Evolutionary conservation across 306 rosid species (phyloP).

Genomic region (Cucumis cinereus): DNA sequence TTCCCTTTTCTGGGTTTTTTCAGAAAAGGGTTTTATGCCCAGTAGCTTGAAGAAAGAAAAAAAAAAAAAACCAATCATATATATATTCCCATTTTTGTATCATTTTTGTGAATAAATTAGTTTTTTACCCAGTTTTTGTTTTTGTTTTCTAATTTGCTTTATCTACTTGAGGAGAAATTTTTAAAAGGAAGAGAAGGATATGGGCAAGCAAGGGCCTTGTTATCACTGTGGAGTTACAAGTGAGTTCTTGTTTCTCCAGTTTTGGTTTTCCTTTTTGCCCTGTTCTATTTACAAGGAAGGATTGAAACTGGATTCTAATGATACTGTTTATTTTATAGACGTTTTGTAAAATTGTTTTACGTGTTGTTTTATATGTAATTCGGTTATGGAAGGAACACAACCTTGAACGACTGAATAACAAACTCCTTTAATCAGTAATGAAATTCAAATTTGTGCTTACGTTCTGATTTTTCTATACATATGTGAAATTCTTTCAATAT

Average conservation of each 20-base stretch:
- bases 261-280: conserved; percentile 5
- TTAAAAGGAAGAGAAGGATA: conserved; percentile 26
- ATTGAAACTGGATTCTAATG: neutral
- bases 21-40: conserved; percentile 39
- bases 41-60: conserved; percentile 18
- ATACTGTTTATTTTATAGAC: neutral
- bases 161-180: conserved; percentile 24
- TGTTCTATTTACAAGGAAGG: neutral
- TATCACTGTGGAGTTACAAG: conserved; percentile 99
- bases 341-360: neutral
- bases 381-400: neutral
- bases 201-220: conserved; percentile 99
- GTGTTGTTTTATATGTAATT: neutral
- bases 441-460: neutral
- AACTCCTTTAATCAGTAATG: neutral
- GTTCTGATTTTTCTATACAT: neutral
- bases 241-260: conserved; percentile 95
- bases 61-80: conserved; percentile 2
- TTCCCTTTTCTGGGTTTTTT: conserved; percentile 40
- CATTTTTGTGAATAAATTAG: conserved; percentile 9
- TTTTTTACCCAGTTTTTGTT: conserved; percentile 11
- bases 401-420: neutral
- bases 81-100: conserved; percentile 2
- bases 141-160: conserved; percentile 18
- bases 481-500: neutral